phyloP scores from a whole-genome alignment of 148 eudicot genomes.

The Rheum nobile region DNA sequence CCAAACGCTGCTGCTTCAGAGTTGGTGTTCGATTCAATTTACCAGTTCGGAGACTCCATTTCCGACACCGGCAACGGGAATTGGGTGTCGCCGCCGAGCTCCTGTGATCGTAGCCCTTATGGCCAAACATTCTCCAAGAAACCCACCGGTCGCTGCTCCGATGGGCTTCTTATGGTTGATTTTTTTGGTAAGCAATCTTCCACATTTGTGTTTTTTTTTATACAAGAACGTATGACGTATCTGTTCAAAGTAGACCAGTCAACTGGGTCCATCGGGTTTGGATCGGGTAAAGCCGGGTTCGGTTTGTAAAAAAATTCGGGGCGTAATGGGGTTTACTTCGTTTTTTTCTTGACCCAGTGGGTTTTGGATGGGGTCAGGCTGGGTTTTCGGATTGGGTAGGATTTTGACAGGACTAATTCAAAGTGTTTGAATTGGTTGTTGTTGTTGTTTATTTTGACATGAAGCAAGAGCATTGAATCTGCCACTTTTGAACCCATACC shows the following conservation, averaged over 20 bases:
- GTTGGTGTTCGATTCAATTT: neutral
- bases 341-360: too few relatives aligned
- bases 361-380: too few relatives aligned
- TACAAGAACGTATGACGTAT: too few relatives aligned
- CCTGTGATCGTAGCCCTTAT: constrained; percentile 1
- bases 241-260: too few relatives aligned
- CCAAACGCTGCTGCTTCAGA: neutral
- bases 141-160: constrained; percentile 7
- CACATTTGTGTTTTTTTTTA: neutral
- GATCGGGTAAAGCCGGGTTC: too few relatives aligned
- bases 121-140: constrained; percentile 7
- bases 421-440: neutral
- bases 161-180: constrained; percentile 7
- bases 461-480: constrained; percentile 1
- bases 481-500: neutral
- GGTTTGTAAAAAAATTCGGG: too few relatives aligned
- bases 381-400: too few relatives aligned
- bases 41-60: constrained; percentile 8
- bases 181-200: neutral
- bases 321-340: too few relatives aligned
- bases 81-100: neutral
- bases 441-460: neutral
- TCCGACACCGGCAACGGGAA: neutral
- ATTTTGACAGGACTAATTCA: too few relatives aligned
- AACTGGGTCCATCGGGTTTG: too few relatives aligned